A percentile compares a stretch with the other conserved stretches of the same genome.
phyloP scores from a whole-genome alignment of 169 alveolate genomes.

The Cryptosporidium ubiquitum region DNA sequence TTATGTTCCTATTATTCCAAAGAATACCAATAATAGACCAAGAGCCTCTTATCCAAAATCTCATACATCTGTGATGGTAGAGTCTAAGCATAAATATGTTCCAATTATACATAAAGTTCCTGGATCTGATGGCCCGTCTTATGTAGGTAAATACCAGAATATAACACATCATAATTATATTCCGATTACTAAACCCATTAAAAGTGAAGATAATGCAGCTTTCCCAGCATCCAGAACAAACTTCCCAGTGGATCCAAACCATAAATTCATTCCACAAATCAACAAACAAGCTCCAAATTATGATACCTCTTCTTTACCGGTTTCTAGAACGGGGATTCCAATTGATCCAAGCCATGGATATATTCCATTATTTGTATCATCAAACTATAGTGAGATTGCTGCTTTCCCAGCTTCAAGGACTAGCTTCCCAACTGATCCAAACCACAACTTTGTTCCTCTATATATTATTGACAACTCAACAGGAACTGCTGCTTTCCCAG shows the following conservation, averaged over 20 bases:
- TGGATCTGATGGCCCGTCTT: neutral
- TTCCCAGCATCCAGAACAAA: slow-evolving; percentile 42
- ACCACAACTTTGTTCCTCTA: neutral
- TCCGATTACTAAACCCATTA: neutral
- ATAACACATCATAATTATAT: neutral
- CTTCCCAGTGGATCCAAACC: neutral
- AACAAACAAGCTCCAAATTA: neutral
- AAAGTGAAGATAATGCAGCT: neutral
- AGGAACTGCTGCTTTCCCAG: slow-evolving; percentile 26
- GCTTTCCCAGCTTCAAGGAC: slow-evolving; percentile 55
- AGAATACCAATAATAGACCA: neutral
- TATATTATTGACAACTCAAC: neutral
- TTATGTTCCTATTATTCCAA: slow-evolving; percentile 25
- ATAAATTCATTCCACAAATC: neutral
- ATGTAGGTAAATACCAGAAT: neutral
- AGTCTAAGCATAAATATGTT: slow-evolving; percentile 4
- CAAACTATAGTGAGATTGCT: neutral
- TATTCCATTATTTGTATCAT: neutral
- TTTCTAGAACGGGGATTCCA: slow-evolving; percentile 6
- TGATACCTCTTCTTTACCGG: neutral
- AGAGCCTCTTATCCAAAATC: slow-evolving; percentile 32
- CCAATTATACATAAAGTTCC: neutral
- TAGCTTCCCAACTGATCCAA: slow-evolving; percentile 11
- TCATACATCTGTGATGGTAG: slow-evolving; percentile 8
- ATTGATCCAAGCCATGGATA: slow-evolving; percentile 4